Evolutionary conservation across 306 rosid genomes (phyloP).

Genomic region (Cucumis melo): DNA sequence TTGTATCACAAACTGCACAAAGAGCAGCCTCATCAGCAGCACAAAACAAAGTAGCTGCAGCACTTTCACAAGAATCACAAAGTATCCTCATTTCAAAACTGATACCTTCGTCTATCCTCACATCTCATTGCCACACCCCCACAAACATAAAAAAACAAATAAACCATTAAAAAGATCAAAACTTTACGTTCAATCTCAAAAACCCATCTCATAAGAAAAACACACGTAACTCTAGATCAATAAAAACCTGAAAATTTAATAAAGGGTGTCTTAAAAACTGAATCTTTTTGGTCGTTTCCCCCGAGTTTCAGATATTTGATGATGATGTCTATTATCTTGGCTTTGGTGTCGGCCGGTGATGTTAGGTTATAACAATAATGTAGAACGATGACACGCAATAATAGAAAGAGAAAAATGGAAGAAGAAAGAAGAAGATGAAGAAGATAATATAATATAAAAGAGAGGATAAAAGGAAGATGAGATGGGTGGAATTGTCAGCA

Average conservation of each 20-base stretch:
- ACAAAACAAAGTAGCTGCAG: conserved; percentile 88
- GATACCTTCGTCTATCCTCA: conserved; percentile 15
- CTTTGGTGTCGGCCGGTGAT: background rate
- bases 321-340: background rate
- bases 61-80: conserved; percentile 96
- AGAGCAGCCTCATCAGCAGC: conserved; percentile 99
- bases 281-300: background rate
- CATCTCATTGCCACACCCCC: conserved; percentile 41
- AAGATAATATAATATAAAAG: background rate
- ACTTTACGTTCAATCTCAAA: background rate
- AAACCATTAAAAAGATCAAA: conserved; percentile 5
- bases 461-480: background rate
- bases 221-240: background rate
- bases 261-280: background rate
- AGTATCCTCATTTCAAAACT: conserved; percentile 71
- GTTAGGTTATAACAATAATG: conserved; percentile 1
- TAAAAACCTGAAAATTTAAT: background rate
- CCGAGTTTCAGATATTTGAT: background rate
- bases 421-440: background rate
- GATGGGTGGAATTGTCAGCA: background rate
- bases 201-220: background rate
- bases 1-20: conserved; percentile 81
- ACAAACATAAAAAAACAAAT: conserved; percentile 1
- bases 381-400: background rate
- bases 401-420: background rate